phyloP scores from a whole-genome alignment of 129 eudicot species.

The Apium graveolens region DNA sequence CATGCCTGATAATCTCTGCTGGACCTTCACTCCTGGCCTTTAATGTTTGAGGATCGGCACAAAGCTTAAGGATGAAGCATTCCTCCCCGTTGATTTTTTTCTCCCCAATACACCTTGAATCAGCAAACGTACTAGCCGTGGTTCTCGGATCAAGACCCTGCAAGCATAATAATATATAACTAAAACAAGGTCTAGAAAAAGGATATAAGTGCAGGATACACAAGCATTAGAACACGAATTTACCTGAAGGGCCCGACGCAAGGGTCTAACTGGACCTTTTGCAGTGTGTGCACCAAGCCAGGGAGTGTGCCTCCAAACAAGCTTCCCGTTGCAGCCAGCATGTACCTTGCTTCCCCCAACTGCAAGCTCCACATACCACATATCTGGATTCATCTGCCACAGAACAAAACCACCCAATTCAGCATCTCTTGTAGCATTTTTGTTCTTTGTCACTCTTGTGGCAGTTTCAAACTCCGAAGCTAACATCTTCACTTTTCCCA shows the following conservation, averaged over 20 bases:
- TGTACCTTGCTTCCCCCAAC: constrained; percentile 86
- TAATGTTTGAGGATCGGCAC: constrained; percentile 62
- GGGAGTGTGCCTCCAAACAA: constrained; percentile 88
- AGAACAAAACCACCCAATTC: constrained; percentile 76
- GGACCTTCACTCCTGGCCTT: constrained; percentile 88
- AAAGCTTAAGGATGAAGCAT: constrained; percentile 72
- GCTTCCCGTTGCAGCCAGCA: constrained; percentile 84
- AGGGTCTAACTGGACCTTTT: constrained; percentile 79
- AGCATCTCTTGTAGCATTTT: constrained; percentile 41
- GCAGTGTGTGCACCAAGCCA: constrained; percentile 93
- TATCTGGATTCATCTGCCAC: constrained; percentile 90
- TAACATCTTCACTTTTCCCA: constrained; percentile 79
- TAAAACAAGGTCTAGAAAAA: not conserved
- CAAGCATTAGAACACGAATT: not conserved
- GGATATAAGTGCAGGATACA: not conserved
- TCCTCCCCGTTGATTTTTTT: constrained; percentile 72
- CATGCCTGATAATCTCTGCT: constrained; percentile 79
- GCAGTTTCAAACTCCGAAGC: constrained; percentile 82
- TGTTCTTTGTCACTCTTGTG: constrained; percentile 43
- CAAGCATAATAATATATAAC: not conserved
- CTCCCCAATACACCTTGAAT: constrained; percentile 84
- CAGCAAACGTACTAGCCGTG: constrained; percentile 74
- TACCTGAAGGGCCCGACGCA: constrained; percentile 94
- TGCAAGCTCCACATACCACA: constrained; percentile 96
- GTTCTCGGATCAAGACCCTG: constrained; percentile 93